A percentile compares a stretch with the other conserved stretches of the same genome.
These are phyloP conservation scores for Amauroascus niger DNA, from an alignment of 2,329 filamentous ascomycete genomes.

Conservation along the genomic window DNA sequence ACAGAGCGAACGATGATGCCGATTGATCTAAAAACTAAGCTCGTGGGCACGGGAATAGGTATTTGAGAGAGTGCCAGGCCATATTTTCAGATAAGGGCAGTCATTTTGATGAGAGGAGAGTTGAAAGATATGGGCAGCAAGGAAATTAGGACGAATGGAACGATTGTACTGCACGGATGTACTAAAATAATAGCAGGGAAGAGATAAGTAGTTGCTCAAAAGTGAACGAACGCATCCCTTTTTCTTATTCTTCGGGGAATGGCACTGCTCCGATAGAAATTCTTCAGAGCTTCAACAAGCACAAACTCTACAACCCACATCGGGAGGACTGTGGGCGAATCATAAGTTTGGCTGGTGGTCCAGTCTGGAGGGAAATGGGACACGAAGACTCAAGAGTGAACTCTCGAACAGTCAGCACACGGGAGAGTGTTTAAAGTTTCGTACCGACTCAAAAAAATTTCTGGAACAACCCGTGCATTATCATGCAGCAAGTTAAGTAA, in stretches of 20 bases:
- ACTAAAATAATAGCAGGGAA: neutral
- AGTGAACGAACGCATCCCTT: neutral
- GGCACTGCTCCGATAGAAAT: neutral
- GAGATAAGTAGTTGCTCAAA: neutral
- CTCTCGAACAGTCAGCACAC: neutral
- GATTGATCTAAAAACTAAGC: neutral
- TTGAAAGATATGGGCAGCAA: neutral
- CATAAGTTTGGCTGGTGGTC: neutral
- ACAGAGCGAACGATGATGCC: neutral
- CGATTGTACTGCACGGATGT: too few species aligned
- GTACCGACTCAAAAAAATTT: neutral
- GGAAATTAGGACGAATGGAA: neutral
- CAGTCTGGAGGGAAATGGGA: too few species aligned
- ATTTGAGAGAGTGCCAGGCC: neutral
- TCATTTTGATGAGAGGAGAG: neutral
- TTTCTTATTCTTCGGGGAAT: neutral
- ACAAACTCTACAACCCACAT: neutral
- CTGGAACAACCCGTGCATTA: too few species aligned
- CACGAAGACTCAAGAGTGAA: neutral
- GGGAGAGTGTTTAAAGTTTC: neutral
- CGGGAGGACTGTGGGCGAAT: neutral
- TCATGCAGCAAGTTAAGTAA: too few species aligned
- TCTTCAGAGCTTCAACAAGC: neutral
- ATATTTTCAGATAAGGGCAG: neutral
- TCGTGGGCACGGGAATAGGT: neutral